These are phyloP conservation scores for Lagenidium giganteum DNA, from an alignment of 352 stramenopile species.

Conservation along the genomic window DNA sequence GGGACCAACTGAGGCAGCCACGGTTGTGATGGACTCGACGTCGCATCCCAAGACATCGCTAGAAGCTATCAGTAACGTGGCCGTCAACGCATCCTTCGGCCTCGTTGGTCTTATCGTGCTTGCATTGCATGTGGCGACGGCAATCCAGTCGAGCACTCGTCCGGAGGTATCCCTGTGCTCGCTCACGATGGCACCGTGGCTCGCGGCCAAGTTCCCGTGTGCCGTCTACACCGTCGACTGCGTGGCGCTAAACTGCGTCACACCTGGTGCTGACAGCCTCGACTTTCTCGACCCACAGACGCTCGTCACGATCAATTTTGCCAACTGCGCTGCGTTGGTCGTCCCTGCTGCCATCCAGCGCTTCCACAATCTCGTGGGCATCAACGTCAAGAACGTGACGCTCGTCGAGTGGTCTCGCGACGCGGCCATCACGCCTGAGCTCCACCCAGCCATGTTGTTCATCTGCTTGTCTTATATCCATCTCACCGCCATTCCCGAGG, in stretches of 20 bases:
- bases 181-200: not conserved
- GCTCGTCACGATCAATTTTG: conserved; percentile 16
- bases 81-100: too few relatives aligned
- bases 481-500: conserved; percentile 13
- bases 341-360: conserved; percentile 7
- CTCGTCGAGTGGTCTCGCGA: conserved; percentile 13
- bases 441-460: conserved; percentile 5
- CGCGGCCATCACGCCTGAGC: conserved; percentile 2
- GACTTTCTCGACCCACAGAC: conserved; percentile 4
- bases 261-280: not conserved
- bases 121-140: too few relatives aligned
- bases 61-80: too few relatives aligned
- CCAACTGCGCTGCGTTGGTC: conserved; percentile 11
- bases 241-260: not conserved
- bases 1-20: too few relatives aligned
- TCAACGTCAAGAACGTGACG: conserved; percentile 20
- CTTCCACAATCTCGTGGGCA: conserved; percentile 11
- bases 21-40: too few relatives aligned
- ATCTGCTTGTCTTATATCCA: conserved; percentile 6
- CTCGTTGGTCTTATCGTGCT: too few relatives aligned
- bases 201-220: conserved; percentile 1
- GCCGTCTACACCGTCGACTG: conserved; percentile 2
- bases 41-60: too few relatives aligned
- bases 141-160: too few relatives aligned
- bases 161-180: too few relatives aligned